Base-by-base conservation (phyloP, 345 rosid species). In the Fremontodendron californicum region DNA sequence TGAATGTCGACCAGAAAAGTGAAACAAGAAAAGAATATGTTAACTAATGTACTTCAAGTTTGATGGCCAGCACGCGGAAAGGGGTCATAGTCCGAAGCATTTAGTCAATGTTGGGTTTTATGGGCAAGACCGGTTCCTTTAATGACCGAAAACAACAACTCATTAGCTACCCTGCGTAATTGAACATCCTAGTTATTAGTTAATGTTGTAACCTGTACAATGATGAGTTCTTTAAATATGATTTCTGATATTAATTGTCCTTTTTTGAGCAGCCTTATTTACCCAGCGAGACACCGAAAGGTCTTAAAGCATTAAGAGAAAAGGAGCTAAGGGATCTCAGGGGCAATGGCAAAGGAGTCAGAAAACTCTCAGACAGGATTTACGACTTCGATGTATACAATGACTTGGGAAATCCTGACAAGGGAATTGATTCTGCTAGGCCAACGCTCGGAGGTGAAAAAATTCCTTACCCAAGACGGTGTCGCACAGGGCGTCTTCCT, bases 381-480 rank as follows among this genome's bases (percentile, higher is more conserved):
- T 96, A 96, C 67, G 98, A 94, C 79, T 96, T 49, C 23, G 94
- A 91, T 75, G 84, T 92, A 29, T 96, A 96, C 78, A 94, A 96
- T 79, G 99, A 96, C 81, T 76, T 96, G 78, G 99, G 99, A 52
- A 96, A 94, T 73, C 98, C 99, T 0, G 99, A 96, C 82, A 89
- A 54, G 73, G 90, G 92, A 0, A 62, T 69, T 9, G 93, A 88
- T 13, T 89, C 84, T 33, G 83, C 82, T 12, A 88, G 99, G 61
- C 98, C 97, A 1, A 63, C 54, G 9, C 90, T 96, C 3, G 99
- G 99, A 0, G 97, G 98, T 35, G 80, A 84, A 19, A 77, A 81
- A 19, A 79, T 86, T 27, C 95, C 97, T 10, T 96, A 88, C 77
- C 99, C 99, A 7, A 91, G 98, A 81, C 86, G 99, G 48, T 96